Evolutionary conservation across 2,329 filamentous ascomycete genomes (phyloP).

Genomic region (Capronia americana): DNA sequence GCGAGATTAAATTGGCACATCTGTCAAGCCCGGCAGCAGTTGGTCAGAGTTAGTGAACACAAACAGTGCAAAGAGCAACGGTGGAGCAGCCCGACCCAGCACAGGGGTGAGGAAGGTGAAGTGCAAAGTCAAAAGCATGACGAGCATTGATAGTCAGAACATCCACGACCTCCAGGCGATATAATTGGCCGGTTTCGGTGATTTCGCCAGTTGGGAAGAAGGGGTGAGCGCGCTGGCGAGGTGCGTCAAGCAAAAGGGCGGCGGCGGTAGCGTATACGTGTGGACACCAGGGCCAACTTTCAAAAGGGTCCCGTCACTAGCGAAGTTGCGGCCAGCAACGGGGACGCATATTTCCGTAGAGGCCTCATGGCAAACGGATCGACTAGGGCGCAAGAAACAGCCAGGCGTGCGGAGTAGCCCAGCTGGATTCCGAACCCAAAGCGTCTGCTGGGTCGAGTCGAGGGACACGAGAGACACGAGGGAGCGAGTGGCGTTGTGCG

Average conservation of each 20-base stretch:
- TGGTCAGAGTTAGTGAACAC: constrained; percentile 26
- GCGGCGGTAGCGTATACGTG: constrained; percentile 23
- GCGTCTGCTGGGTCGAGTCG: neutral
- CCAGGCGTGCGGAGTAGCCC: neutral
- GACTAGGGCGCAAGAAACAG: neutral
- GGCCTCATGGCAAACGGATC: neutral
- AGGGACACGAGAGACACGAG: neutral
- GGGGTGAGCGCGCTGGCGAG: constrained; percentile 32
- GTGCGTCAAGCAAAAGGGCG: constrained; percentile 30
- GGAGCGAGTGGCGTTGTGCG: constrained; percentile 1
- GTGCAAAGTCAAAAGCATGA: constrained; percentile 23
- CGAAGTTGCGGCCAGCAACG: constrained; percentile 7
- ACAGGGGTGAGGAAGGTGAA: constrained; percentile 15
- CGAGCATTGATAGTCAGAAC: constrained; percentile 24
- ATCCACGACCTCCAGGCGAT: neutral
- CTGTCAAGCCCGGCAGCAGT: constrained; percentile 15
- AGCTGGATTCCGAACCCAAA: neutral
- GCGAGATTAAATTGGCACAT: constrained; percentile 35
- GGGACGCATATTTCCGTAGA: constrained; percentile 16
- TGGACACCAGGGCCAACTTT: constrained; percentile 22
- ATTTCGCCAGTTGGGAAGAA: constrained; percentile 18
- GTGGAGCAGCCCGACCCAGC: constrained; percentile 14
- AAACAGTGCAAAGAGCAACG: constrained; percentile 19
- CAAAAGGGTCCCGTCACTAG: constrained; percentile 5
- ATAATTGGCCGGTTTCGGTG: constrained; percentile 18